phyloP scores from a whole-genome alignment of 2,329 filamentous ascomycete species.

The Nannizziopsis barbatae region DNA sequence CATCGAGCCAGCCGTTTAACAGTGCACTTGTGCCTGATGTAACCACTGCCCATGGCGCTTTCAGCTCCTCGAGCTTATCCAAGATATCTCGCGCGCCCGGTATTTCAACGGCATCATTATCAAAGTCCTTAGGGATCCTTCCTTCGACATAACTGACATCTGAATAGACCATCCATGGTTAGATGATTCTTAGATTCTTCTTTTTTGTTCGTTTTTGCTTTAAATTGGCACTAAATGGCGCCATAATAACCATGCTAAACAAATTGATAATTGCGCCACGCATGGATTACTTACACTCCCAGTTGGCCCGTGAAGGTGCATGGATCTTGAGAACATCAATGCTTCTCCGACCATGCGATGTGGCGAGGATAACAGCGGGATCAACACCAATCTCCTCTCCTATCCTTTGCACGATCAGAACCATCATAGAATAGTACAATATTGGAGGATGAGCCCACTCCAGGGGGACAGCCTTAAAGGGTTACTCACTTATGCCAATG shows the following conservation, averaged over 20 bases:
- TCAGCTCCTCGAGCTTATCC: constrained; percentile 49
- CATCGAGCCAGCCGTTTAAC: constrained; percentile 60
- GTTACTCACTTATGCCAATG: constrained; percentile 49
- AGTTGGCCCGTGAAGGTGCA: constrained; percentile 74
- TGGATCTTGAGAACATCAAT: constrained; percentile 76
- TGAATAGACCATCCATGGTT: constrained; percentile 27
- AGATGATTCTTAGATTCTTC: not conserved
- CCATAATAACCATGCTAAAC: no score
- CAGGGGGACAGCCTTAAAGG: not conserved
- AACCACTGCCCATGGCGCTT: constrained; percentile 75
- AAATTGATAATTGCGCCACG: not conserved
- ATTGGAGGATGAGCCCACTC: not conserved
- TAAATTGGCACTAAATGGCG: no score
- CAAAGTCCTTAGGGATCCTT: constrained; percentile 63
- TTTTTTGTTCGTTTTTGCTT: not conserved
- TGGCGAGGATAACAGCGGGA: constrained; percentile 73
- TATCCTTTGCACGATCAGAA: constrained; percentile 24
- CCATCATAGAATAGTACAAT: not conserved
- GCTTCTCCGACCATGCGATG: constrained; percentile 78
- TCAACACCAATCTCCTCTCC: constrained; percentile 74
- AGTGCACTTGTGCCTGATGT: constrained; percentile 56
- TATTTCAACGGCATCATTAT: constrained; percentile 69
- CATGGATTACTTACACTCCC: constrained; percentile 61
- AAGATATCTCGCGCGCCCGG: constrained; percentile 68
- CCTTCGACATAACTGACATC: constrained; percentile 72